These are phyloP conservation scores for Ceratobasidium sp. DNA, from an alignment of 1,284 basidiomycete species.

Conservation along the genomic window DNA sequence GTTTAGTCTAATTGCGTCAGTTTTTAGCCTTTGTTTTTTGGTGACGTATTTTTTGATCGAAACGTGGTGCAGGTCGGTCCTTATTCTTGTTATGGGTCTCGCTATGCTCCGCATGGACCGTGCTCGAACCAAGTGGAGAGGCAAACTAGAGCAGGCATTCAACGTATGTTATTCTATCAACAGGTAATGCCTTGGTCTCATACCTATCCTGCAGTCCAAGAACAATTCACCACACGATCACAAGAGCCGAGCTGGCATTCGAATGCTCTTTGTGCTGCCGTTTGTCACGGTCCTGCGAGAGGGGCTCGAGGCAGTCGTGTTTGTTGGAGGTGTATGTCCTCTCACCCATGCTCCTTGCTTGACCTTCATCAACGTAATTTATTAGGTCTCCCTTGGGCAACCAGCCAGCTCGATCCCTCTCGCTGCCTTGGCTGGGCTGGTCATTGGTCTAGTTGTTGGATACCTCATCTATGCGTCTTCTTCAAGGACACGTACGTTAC, in stretches of 20 bases:
- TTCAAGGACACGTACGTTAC: conserved; percentile 66
- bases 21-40: conserved; percentile 13
- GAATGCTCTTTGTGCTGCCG: conserved; percentile 79
- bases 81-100: conserved; percentile 84
- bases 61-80: conserved; percentile 54
- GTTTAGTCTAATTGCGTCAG: conserved; percentile 76
- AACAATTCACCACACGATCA: background rate
- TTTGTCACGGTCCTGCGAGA: conserved; percentile 90
- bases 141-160: conserved; percentile 84
- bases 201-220: background rate
- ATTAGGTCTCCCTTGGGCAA: conserved; percentile 74
- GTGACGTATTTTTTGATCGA: background rate
- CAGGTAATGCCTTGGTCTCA: background rate
- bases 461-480: conserved; percentile 78
- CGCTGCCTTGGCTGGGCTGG: conserved; percentile 81
- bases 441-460: conserved; percentile 74
- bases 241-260: conserved; percentile 7
- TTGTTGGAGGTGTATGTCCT: conserved; percentile 78
- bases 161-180: conserved; percentile 52
- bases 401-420: conserved; percentile 85
- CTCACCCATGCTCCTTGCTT: background rate
- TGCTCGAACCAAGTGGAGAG: conserved; percentile 88
- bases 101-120: conserved; percentile 78
- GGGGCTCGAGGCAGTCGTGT: conserved; percentile 89
- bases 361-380: too few relatives aligned